Evolutionary conservation across 495 filamentous ascomycete genomes (phyloP), one percentile per base, ranked within the genome.

Genomic region (Penicillium lividum): DNA sequence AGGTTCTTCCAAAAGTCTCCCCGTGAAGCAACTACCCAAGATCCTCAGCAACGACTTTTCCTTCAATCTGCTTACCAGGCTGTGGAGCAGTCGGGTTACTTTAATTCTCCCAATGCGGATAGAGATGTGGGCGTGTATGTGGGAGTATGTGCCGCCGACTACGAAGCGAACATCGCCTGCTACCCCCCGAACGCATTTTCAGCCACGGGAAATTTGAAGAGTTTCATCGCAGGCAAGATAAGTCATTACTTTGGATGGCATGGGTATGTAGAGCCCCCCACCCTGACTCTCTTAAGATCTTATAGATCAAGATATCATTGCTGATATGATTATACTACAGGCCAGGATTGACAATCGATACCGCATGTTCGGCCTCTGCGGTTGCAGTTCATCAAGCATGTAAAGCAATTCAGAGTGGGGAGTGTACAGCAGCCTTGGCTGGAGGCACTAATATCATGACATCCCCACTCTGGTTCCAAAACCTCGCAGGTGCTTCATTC

Each of bases 1-100:
- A n/a, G n/a, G 6, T 84, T 86, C 69, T 87, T 84, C 72, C 74
- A 71, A 50, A 75, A 68, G 38, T 74, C 65, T 15, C 66, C 75
- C 0, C 68, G 78, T 4, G 84, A 86, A 61, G 73, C 75, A 0
- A 59, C 65, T 16, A 68, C 72, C 3, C 80, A 77, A 65, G 84
- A 84, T 51, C 84, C 82, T 0, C 80, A 82, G 51, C 80, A 81
- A 43, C 68, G 82, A 0, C 67, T 80, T 0, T 46, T 82, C 0
- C 74, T 85, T 3, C 76, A 84, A 33, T 62, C 70, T 0, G 70
- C 76, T 0, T 84, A 84, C 44, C 73, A 85, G 55, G 75, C 79
- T 0, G 57, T 82, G 0, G 78, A 82, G 52, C 73, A 76, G 58
- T 67, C 74, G 0, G 78, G 78, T 3, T 79, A 79, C 51, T 77